A percentile compares a stretch with the other conserved stretches of the same genome.
phyloP scores from a whole-genome alignment of 768 basidiomycete genomes.

The Tricholoma furcatifolium region DNA sequence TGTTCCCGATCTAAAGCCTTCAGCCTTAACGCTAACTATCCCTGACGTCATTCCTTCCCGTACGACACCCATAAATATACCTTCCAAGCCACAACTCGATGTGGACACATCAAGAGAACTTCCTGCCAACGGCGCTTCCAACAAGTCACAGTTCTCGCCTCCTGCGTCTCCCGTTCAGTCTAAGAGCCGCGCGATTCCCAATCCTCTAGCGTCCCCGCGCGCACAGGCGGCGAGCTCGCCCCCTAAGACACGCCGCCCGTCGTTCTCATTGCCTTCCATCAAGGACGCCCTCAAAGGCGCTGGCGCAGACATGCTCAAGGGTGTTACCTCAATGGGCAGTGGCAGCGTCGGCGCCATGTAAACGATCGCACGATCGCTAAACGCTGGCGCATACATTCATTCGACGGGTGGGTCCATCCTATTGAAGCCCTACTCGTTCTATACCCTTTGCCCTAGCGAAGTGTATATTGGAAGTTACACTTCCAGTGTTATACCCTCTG shows the following conservation, averaged over 20 bases:
- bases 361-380: too few species aligned
- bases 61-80: neutral
- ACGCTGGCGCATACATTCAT: too few species aligned
- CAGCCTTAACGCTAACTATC: neutral
- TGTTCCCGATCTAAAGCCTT: neutral
- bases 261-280: conserved; percentile 15
- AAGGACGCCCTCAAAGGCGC: conserved; percentile 18
- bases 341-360: neutral
- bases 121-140: neutral
- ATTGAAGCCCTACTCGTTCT: too few species aligned
- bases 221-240: conserved; percentile 1
- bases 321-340: conserved; percentile 17
- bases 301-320: conserved; percentile 15
- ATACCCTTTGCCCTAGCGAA: too few species aligned
- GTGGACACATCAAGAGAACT: neutral
- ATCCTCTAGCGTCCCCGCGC: neutral
- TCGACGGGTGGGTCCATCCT: too few species aligned
- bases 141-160: neutral
- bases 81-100: neutral
- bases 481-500: too few species aligned
- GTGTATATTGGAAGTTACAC: too few species aligned
- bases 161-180: neutral
- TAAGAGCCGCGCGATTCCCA: neutral
- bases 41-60: neutral
- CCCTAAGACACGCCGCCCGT: conserved; percentile 10